Percentiles rank a stretch among this genome's conserved stretches.
Evolutionary conservation across 495 filamentous ascomycete species (phyloP).

Genomic region (Penicillium paradoxum): DNA sequence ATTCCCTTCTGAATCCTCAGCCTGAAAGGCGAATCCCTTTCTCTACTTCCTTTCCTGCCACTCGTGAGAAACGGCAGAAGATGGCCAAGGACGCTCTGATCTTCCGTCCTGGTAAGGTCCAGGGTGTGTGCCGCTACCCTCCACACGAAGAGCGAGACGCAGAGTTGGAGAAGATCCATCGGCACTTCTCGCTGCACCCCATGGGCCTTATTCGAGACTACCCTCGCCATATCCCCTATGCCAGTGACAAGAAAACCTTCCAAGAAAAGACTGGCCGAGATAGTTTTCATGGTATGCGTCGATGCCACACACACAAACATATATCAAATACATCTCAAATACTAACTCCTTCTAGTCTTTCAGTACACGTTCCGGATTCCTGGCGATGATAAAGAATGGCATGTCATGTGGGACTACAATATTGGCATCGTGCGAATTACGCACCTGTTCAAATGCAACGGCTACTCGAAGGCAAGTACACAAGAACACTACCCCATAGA

Average conservation of each 20-base stretch:
- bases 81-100: slow-evolving; percentile 56
- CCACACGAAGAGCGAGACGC: slow-evolving; percentile 61
- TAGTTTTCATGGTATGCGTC: slow-evolving; percentile 71
- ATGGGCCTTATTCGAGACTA: slow-evolving; percentile 63
- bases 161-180: slow-evolving; percentile 49
- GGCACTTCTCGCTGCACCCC: slow-evolving; percentile 59
- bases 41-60: slow-evolving; percentile 9
- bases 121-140: slow-evolving; percentile 60
- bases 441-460: slow-evolving; percentile 86
- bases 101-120: slow-evolving; percentile 52
- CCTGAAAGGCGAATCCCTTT: slow-evolving; percentile 19
- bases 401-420: slow-evolving; percentile 95
- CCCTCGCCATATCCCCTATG: slow-evolving; percentile 81
- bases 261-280: slow-evolving; percentile 78
- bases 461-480: slow-evolving; percentile 70
- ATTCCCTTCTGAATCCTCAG: slow-evolving; percentile 29
- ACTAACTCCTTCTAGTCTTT: slow-evolving; percentile 56
- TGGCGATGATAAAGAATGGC: slow-evolving; percentile 60
- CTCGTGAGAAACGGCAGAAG: slow-evolving; percentile 43
- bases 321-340: too few relatives aligned
- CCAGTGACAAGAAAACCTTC: slow-evolving; percentile 86
- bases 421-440: slow-evolving; percentile 93
- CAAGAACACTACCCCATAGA: not conserved
- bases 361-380: slow-evolving; percentile 82
- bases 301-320: too few relatives aligned